These are phyloP conservation scores for Aspergillus unguis DNA, from an alignment of 2,329 filamentous ascomycete genomes.

Conservation along the genomic window DNA sequence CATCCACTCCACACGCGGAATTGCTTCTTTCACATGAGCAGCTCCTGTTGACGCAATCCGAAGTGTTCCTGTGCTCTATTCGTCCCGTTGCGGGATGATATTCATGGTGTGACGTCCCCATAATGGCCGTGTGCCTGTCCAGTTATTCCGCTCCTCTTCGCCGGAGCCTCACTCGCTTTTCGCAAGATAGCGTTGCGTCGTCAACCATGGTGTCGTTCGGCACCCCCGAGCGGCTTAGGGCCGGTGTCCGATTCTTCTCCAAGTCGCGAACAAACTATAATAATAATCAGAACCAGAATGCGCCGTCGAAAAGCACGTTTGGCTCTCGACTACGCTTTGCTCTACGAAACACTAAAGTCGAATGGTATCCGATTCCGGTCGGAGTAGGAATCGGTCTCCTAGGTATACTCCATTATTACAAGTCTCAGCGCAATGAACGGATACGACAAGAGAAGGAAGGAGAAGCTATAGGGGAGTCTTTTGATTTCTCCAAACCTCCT, in stretches of 20 bases:
- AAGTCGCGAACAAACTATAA: conserved; percentile 39
- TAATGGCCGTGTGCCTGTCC: conserved; percentile 36
- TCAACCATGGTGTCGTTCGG: conserved; percentile 35
- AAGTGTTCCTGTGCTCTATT: not conserved
- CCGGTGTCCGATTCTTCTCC: conserved; percentile 34
- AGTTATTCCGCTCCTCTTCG: conserved; percentile 22
- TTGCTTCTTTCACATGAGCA: conserved; percentile 2
- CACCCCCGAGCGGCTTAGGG: conserved; percentile 28
- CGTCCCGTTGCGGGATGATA: conserved; percentile 14
- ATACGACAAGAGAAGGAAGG: conserved; percentile 49
- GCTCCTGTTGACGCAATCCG: conserved; percentile 1
- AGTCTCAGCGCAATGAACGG: conserved; percentile 56
- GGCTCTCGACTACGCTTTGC: conserved; percentile 56
- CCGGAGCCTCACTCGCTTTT: conserved; percentile 21
- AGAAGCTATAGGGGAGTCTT: conserved; percentile 38
- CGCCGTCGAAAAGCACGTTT: conserved; percentile 50
- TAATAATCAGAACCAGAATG: conserved; percentile 31
- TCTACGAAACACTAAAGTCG: conserved; percentile 63
- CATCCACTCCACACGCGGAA: conserved; percentile 10
- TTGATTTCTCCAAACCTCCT: conserved; percentile 41
- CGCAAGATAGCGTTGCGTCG: conserved; percentile 23
- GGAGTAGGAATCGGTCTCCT: conserved; percentile 81
- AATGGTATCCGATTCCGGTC: conserved; percentile 89
- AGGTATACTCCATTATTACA: conserved; percentile 79
- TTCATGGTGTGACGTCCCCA: conserved; percentile 28